Evolutionary conservation across 2,329 filamentous ascomycete genomes (phyloP).

Genomic region (Talaromyces rugulosus): DNA sequence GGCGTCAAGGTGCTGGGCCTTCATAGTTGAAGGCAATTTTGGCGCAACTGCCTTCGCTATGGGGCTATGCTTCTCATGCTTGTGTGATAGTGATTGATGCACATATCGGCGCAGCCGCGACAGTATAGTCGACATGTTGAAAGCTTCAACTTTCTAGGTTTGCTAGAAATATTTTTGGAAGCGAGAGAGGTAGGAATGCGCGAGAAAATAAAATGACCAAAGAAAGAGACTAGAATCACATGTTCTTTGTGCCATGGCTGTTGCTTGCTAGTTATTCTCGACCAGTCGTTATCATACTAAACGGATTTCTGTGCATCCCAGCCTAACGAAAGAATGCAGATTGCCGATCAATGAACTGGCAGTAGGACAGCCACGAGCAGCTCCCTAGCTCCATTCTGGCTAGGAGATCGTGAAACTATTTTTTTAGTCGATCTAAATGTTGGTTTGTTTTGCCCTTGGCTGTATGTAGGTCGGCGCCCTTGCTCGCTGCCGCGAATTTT

Average conservation of each 20-base stretch:
- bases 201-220: not conserved
- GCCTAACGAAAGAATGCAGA: not conserved
- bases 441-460: not conserved
- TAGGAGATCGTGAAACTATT: not conserved
- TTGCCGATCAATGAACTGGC: not conserved
- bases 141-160: not conserved
- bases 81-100: not conserved
- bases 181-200: not conserved
- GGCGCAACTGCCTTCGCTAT: not conserved
- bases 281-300: not conserved
- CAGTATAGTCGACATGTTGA: not conserved
- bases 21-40: slow-evolving; percentile 18
- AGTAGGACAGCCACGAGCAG: not conserved
- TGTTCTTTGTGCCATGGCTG: not conserved
- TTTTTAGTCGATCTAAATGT: not conserved
- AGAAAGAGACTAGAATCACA: not conserved
- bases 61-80: not conserved
- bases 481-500: not conserved
- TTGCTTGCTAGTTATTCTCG: not conserved
- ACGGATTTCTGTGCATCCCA: not conserved
- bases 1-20: slow-evolving; percentile 20
- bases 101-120: not conserved
- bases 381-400: not conserved
- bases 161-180: not conserved
- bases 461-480: not conserved